Evolutionary conservation across 164 flowering plant species (phyloP), one percentile per base, ranked within the genome.

Genomic region (Chimonanthus praecox): DNA sequence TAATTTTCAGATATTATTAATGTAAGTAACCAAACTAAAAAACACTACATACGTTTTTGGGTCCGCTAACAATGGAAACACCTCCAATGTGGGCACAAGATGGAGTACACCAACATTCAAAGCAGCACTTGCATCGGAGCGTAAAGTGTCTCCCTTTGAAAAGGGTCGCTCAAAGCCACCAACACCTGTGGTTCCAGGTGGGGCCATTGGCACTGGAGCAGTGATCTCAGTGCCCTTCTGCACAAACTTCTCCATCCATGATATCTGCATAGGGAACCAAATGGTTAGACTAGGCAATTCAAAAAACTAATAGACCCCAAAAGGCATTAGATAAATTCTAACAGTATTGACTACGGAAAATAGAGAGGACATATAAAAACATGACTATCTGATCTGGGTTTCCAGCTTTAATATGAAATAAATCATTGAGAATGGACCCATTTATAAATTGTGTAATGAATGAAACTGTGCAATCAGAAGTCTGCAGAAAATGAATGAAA

Each of bases 241-340:
- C 69, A 90, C 87, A 83, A 96, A 94, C 84, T 96, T 96, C 74
- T 96, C 97, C 99, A 96, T 90, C 98, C 99, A 96, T 47, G 99
- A 96, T 77, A 96, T 94, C 99, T 94, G 89, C 83, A 82, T 43
- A 64, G 54, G 13, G 8, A 4, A 33, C 10, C 66, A 63, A 63
- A 63, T 63, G 44, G 18, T 63, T 54, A 54, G 7, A 54, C 4
- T 54, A n/a, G 16, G 60, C 60, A 54, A 11, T 54, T 13, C 60
- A 54, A 33, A 33, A 33, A 33, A 33, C 33, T 33, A 33, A 33
- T 33, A 33, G 33, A 33, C 33, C 33, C 33, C 33, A 33, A 54
- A 13, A 54, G 60, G 60, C 60, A 10, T 54, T 13, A 54, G 60
- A 54, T 54, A 5, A 54, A 54, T 54, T 13, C 60, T 54, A 54